phyloP scores from a whole-genome alignment of 371 early-diverging fungal genomes.

The Mortierella sp. region DNA sequence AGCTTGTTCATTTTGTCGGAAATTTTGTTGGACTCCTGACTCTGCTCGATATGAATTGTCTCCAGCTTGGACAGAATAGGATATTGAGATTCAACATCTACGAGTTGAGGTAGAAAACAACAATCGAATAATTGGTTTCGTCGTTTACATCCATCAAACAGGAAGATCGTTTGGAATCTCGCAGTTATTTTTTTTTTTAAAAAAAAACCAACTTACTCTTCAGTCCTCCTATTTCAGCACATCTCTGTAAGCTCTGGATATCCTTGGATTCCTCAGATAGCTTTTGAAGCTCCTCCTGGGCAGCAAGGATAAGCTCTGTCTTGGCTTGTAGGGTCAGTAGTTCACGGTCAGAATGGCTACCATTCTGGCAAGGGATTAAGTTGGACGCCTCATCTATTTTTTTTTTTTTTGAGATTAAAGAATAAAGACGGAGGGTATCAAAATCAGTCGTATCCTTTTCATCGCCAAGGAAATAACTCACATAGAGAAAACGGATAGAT shows the following conservation, averaged over 20 bases:
- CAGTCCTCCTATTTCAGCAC: conserved; percentile 61
- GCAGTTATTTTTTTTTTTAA: neutral
- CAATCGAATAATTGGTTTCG: too few species aligned
- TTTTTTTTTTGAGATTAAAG: neutral
- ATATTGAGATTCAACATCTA: conserved; percentile 62
- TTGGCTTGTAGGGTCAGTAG: conserved; percentile 66
- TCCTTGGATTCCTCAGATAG: conserved; percentile 67
- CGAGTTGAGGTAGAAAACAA: neutral
- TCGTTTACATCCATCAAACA: too few species aligned
- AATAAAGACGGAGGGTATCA: too few species aligned
- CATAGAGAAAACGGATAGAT: neutral
- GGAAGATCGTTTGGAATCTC: too few species aligned
- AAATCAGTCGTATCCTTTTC: neutral
- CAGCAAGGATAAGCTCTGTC: conserved; percentile 64
- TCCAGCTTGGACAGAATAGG: conserved; percentile 61
- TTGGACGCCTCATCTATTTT: conserved; percentile 59
- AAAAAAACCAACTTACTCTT: conserved; percentile 28
- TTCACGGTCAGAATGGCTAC: conserved; percentile 64
- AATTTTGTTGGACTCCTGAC: conserved; percentile 55
- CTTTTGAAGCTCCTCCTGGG: conserved; percentile 64
- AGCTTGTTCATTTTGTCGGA: conserved; percentile 59
- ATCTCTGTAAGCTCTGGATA: conserved; percentile 64
- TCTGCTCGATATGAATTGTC: conserved; percentile 62
- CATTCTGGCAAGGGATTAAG: conserved; percentile 57
- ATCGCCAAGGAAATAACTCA: neutral